These are phyloP conservation scores for Fusarium sp. DNA, from an alignment of 2,329 filamentous ascomycete species.

Conservation along the genomic window DNA sequence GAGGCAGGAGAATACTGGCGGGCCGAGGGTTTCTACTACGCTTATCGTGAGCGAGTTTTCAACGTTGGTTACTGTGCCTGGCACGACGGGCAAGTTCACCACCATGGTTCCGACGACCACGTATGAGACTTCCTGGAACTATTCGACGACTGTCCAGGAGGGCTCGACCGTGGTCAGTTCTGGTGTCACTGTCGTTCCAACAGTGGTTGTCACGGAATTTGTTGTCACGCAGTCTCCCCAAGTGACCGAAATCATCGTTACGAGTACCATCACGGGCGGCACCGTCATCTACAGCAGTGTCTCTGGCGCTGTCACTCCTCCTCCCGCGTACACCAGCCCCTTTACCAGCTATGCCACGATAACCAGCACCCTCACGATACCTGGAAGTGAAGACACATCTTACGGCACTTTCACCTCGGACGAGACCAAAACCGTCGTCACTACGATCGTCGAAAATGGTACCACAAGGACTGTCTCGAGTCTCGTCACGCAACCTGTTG, in stretches of 20 bases:
- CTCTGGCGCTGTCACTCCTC: neutral
- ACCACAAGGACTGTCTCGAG: constrained; percentile 20
- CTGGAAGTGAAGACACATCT: constrained; percentile 10
- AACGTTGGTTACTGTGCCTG: constrained; percentile 34
- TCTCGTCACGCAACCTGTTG: constrained; percentile 16
- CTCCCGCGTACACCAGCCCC: neutral
- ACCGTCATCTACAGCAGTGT: constrained; percentile 7
- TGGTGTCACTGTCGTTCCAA: constrained; percentile 19
- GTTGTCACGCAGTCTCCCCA: constrained; percentile 14
- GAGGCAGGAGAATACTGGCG: neutral
- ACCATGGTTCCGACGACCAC: constrained; percentile 26
- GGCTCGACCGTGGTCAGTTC: constrained; percentile 13
- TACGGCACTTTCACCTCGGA: constrained; percentile 10
- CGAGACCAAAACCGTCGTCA: constrained; percentile 16
- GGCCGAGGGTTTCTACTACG: constrained; percentile 25
- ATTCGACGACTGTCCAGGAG: constrained; percentile 26
- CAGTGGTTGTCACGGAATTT: constrained; percentile 24
- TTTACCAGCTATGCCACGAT: constrained; percentile 7
- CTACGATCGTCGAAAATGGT: constrained; percentile 22
- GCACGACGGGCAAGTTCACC: constrained; percentile 38
- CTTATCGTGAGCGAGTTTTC: constrained; percentile 26
- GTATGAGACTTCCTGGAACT: constrained; percentile 17
- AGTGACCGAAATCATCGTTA: constrained; percentile 8
- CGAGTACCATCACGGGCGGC: constrained; percentile 20
- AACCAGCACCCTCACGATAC: constrained; percentile 18